Percentiles rank a stretch among this genome's conserved stretches.
Evolutionary conservation across 257 asterid genomes (phyloP).

Genomic region (Eustoma russellianum): DNA sequence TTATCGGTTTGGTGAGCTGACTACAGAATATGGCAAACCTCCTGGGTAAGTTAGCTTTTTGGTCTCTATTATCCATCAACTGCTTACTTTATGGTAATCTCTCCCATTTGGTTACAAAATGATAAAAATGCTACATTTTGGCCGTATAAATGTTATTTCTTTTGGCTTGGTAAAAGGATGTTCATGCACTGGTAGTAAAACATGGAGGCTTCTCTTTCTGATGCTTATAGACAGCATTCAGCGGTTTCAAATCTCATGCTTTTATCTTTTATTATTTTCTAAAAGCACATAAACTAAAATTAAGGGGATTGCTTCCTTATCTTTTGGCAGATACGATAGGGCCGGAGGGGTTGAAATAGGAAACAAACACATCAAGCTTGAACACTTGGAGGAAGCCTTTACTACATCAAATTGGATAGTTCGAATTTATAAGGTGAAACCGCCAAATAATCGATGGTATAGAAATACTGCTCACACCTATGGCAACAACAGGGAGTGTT

Average conservation of each 20-base stretch:
- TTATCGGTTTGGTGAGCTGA: conserved; percentile 94
- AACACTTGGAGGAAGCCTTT: conserved; percentile 90
- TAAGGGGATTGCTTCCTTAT: too few species aligned
- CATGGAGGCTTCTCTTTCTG: too few species aligned
- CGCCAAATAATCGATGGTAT: conserved; percentile 87
- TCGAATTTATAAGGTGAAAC: conserved; percentile 89
- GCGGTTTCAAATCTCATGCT: too few species aligned
- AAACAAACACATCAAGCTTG: conserved; percentile 84
- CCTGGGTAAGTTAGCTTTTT: conserved; percentile 60
- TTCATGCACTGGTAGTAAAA: neutral
- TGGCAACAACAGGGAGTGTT: neutral
- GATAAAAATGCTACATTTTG: too few species aligned
- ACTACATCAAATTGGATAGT: conserved; percentile 97
- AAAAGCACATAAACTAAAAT: too few species aligned
- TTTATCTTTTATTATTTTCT: too few species aligned
- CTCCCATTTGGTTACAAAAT: too few species aligned
- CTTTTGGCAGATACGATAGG: conserved; percentile 63
- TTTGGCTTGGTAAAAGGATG: neutral
- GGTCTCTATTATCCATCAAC: too few species aligned
- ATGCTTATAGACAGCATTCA: too few species aligned
- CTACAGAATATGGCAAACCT: conserved; percentile 90
- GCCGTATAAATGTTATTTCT: too few species aligned
- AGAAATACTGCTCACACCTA: conserved; percentile 3
- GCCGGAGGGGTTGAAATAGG: conserved; percentile 99
- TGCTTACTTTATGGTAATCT: too few species aligned